Evolutionary conservation across 2,329 filamentous ascomycete genomes (phyloP), one percentile per base, ranked within the genome.

Genomic region (Drechslerella coelobrocha): DNA sequence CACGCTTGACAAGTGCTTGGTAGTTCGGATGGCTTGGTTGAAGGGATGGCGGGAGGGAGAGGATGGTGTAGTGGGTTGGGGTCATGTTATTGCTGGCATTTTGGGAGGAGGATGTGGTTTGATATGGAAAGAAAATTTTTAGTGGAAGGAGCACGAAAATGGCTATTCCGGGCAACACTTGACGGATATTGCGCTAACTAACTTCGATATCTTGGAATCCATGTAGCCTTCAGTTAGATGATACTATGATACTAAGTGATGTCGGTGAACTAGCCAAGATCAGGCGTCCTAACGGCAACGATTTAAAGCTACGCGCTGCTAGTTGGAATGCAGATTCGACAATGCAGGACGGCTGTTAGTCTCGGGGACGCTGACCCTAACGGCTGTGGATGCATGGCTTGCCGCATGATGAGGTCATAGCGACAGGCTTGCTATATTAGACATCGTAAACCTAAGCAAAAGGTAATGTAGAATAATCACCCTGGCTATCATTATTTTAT

Each of bases 61-160:
- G 84, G 75, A 88, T 81, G 71, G 86, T 81, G 78, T 88, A 89
- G 78, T 87, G 82, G 39, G 84, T 86, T 74, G 81, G 65, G 65
- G 65, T 69, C 65, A 69, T 69, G 65, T 62, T 69, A 69, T 53
- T 62, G 65, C 51, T 62, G 52, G 53, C 65, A 69, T 69, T 24
- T n/a, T 69, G 51, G 63, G 43, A 29, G 61, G 47, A 24, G 29
- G 48, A 50, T 41, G 47, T 52, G 37, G 31, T 48, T 34, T 19
- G 17, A 21, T 21, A 27, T 31, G 6, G 31, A 24, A 27, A 17
- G 10, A 24, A 41, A 55, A 57, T 50, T 61, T 60, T 52, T 26
- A 43, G n/a, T 26, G 24, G 12, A 31, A 12, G 24, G 41, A 51
- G 24, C 50, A 50, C 24, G 41, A 43, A 17, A n/a, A 12, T 48